These are phyloP conservation scores for Wakefieldia striispora DNA, from an alignment of 768 basidiomycete genomes.

Conservation along the genomic window DNA sequence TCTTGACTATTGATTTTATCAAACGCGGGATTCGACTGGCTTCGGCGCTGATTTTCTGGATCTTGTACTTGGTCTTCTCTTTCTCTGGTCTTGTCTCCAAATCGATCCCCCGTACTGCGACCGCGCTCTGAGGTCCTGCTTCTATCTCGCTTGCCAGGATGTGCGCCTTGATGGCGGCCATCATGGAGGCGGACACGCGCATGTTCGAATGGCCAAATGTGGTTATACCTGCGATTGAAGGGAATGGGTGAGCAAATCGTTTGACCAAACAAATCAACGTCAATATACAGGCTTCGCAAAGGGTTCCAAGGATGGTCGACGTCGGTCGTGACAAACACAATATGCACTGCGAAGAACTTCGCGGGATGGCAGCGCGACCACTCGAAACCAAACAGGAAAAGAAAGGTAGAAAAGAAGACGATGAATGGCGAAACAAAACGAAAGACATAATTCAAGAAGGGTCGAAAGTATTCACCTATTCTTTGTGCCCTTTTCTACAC, in stretches of 20 bases:
- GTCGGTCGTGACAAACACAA: neutral
- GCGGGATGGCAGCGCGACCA: neutral
- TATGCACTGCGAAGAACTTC: neutral
- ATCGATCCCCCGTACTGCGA: conserved; percentile 10
- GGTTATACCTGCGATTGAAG: conserved; percentile 63
- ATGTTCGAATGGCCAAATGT: conserved; percentile 98
- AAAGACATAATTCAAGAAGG: neutral
- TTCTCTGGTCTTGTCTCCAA: conserved; percentile 2
- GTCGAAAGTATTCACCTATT: conserved; percentile 61
- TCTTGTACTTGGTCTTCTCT: conserved; percentile 1
- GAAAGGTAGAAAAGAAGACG: neutral
- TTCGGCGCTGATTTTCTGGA: conserved; percentile 15
- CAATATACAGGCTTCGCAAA: neutral
- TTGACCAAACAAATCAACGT: neutral
- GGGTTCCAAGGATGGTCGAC: conserved; percentile 4
- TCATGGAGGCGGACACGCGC: conserved; percentile 74
- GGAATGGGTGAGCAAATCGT: conserved; percentile 3
- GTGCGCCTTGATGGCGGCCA: conserved; percentile 34
- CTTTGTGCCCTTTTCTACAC: conserved; percentile 91
- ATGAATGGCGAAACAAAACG: too few relatives aligned
- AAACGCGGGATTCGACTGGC: conserved; percentile 19
- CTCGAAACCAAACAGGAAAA: too few relatives aligned
- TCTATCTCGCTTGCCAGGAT: conserved; percentile 23
- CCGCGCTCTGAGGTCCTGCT: conserved; percentile 17
- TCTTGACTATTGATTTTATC: conserved; percentile 1